A percentile compares a stretch with the other conserved stretches of the same genome.
These are phyloP conservation scores for Lasiosphaeria miniovina DNA, from an alignment of 495 filamentous ascomycete species.

Conservation along the genomic window DNA sequence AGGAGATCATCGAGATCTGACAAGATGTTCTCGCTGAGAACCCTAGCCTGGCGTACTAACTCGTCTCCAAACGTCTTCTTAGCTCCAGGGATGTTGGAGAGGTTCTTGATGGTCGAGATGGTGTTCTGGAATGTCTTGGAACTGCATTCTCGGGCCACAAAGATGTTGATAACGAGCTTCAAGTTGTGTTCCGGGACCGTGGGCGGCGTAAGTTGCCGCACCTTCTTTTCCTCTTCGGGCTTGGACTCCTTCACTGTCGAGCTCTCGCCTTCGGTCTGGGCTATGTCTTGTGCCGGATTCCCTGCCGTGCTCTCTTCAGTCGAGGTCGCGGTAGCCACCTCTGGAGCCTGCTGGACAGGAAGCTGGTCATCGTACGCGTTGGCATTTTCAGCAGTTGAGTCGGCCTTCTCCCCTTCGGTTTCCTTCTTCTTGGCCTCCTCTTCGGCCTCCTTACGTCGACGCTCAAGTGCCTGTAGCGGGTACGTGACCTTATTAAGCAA, in stretches of 20 bases:
- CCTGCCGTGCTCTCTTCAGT: constrained; percentile 27
- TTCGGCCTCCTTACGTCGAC: constrained; percentile 70
- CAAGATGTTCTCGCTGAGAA: constrained; percentile 78
- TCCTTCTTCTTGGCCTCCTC: constrained; percentile 59
- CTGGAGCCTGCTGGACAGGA: constrained; percentile 24
- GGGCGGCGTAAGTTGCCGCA: constrained; percentile 71
- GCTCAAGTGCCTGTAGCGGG: constrained; percentile 76
- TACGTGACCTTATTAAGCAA: constrained; percentile 84
- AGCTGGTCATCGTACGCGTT: constrained; percentile 23
- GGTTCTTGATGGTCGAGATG: constrained; percentile 93
- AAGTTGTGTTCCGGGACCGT: constrained; percentile 87
- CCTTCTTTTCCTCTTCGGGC: constrained; percentile 62
- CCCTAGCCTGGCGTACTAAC: constrained; percentile 79
- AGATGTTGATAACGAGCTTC: constrained; percentile 88
- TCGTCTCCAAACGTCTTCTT: constrained; percentile 89
- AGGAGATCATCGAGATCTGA: constrained; percentile 82
- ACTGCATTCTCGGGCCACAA: constrained; percentile 92
- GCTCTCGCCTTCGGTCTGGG: constrained; percentile 35
- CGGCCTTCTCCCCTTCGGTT: constrained; percentile 33
- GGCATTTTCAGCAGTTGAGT: constrained; percentile 22
- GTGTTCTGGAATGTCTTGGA: constrained; percentile 97
- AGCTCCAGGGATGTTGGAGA: constrained; percentile 87
- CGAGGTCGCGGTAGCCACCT: constrained; percentile 14
- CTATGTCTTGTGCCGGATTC: constrained; percentile 28
- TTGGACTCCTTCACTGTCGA: constrained; percentile 52